Evolutionary conservation across 2,329 filamentous ascomycete species (phyloP).

Genomic region (Verticillium tricorpus): DNA sequence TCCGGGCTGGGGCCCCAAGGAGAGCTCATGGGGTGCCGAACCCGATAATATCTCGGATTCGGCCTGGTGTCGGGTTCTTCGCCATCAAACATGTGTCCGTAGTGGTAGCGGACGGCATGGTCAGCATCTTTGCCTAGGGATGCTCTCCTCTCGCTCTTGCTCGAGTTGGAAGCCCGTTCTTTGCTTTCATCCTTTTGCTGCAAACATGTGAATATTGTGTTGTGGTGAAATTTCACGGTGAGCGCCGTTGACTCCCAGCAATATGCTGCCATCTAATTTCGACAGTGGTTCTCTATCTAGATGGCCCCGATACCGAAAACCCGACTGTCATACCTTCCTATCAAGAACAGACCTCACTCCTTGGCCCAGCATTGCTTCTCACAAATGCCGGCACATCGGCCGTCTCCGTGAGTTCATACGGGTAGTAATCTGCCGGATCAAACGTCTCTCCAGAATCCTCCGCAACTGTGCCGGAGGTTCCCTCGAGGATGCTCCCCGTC

Average conservation of each 20-base stretch:
- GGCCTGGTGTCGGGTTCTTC: background rate
- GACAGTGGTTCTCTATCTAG: background rate
- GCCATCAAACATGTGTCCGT: too few relatives aligned
- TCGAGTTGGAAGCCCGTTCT: too few relatives aligned
- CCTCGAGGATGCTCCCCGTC: constrained; percentile 6
- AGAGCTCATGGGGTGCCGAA: background rate
- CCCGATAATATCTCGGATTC: background rate
- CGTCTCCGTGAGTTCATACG: constrained; percentile 6
- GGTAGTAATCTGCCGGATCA: constrained; percentile 2
- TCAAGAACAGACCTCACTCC: constrained; percentile 5
- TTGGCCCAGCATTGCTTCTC: constrained; percentile 7
- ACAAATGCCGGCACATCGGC: constrained; percentile 10
- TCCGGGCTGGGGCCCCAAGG: background rate
- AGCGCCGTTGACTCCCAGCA: too few relatives aligned
- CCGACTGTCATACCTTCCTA: background rate
- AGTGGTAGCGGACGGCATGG: too few relatives aligned
- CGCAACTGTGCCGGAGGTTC: constrained; percentile 7
- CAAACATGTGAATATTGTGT: too few relatives aligned
- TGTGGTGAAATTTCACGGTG: too few relatives aligned
- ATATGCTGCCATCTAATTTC: too few relatives aligned
- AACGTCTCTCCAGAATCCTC: constrained; percentile 7
- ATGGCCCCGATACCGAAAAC: background rate
- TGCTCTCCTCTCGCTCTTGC: too few relatives aligned
- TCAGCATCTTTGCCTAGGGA: too few relatives aligned
- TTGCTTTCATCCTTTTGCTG: too few relatives aligned